Evolutionary conservation across 495 filamentous ascomycete genomes (phyloP).

Genomic region (Penicillium lagena): DNA sequence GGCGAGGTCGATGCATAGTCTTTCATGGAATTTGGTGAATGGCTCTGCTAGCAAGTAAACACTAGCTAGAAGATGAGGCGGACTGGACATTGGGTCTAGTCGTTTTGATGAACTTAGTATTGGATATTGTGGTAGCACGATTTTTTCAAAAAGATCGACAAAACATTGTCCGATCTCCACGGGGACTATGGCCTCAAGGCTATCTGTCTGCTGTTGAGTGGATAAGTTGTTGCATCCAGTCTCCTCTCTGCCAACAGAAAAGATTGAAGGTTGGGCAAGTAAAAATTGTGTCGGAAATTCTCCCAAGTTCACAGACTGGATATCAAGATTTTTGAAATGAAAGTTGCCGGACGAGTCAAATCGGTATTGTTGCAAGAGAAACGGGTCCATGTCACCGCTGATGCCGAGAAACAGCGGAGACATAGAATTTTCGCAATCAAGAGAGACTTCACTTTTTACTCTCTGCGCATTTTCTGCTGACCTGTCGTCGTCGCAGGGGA

Average conservation of each 20-base stretch:
- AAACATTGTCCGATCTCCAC: neutral
- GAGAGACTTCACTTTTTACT: neutral
- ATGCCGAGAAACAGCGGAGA: neutral
- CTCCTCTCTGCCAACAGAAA: neutral
- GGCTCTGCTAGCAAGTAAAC: conserved; percentile 1
- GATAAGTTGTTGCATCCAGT: neutral
- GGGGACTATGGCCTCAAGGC: neutral
- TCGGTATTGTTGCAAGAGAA: neutral
- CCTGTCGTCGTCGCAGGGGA: too few species aligned
- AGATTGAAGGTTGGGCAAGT: conserved; percentile 1
- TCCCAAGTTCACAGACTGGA: neutral
- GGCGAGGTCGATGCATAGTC: conserved; percentile 1
- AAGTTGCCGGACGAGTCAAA: neutral
- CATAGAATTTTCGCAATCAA: neutral
- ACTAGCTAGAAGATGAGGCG: neutral
- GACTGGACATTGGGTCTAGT: neutral
- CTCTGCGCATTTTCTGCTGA: too few species aligned
- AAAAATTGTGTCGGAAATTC: neutral
- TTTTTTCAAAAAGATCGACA: neutral
- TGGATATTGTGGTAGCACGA: neutral
- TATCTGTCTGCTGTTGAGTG: neutral
- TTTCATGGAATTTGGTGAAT: conserved; percentile 1
- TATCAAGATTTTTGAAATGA: conserved; percentile 1
- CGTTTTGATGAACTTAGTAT: neutral
- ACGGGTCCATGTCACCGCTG: conserved; percentile 1